Evolutionary conservation across 495 filamentous ascomycete species (phyloP), one percentile per base, ranked within the genome.

Genomic region (Chlorociboria aeruginascens): DNA sequence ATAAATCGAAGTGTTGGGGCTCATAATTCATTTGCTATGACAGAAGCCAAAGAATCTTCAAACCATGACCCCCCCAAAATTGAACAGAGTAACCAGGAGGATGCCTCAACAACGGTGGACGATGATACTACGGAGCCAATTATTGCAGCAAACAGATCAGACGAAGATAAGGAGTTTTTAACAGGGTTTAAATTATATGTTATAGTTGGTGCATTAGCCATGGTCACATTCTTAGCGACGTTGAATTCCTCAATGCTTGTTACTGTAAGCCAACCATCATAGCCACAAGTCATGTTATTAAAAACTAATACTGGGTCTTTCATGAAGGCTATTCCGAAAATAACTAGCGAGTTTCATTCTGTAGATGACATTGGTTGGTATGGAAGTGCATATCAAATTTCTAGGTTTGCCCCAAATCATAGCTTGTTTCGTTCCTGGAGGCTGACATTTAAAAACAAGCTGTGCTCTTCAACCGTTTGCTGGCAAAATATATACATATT

Each of bases 351-450:
- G 12, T 69, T 70, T 45, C 57, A 67, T n/a, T 63, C 61, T 7
- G 53, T 70, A 12, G 8, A 7, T 13, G 53, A 49, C n/a, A 63
- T 73, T 31, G 67, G 71, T 33, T 78, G 73, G 75, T 78, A 77
- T 45, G 67, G 62, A 2, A 65, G 58, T 42, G 63, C 63, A 10
- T 72, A 74, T 48, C 48, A 66, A 14, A 43, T 74, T n/a, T 63
- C 65, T 0, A 62, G 54, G 32, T 61, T 60, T 32, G 70, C 0
- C 63, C 45, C 61, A 31, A 64, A 65, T 39, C 61, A 61, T 11
- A 66, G 71, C 41, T 61, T 67, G 30, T 64, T 17, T 40, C 12
- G 1, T 38, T 46, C 41, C 11, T 2, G 2, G 33, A 28, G 17
- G 8, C 28, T 31, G 20, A 11, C 4, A 31, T 31, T 29, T 43